Percentiles rank a stretch among this genome's conserved stretches.
phyloP scores from a whole-genome alignment of 192 early-diverging fungal genomes.

The Coemansia sp. region DNA sequence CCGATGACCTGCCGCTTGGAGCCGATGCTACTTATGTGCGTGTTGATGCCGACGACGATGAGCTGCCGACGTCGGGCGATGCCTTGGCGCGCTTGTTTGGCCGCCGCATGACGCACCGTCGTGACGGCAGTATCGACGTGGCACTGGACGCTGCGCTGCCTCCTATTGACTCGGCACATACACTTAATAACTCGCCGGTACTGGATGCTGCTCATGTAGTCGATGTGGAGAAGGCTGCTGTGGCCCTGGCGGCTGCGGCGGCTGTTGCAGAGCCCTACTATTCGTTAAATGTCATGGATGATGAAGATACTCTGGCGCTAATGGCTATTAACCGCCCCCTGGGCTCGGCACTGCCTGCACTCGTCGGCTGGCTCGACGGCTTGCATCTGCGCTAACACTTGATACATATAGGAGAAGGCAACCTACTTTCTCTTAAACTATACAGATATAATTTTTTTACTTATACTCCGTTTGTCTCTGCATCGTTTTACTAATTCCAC shows the following conservation, averaged over 20 bases:
- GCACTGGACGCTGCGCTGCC: conserved; percentile 4
- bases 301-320: not conserved
- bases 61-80: conserved; percentile 4
- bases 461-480: too few relatives aligned
- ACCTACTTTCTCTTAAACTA: not conserved
- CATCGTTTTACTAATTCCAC: too few relatives aligned
- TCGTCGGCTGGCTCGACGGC: conserved; percentile 52
- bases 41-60: not conserved
- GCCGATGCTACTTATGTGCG: not conserved
- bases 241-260: conserved; percentile 5
- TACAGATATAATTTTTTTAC: not conserved
- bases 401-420: conserved; percentile 1
- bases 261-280: conserved; percentile 2
- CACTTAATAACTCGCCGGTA: conserved; percentile 19
- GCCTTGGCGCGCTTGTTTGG: not conserved
- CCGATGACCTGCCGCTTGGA: not conserved
- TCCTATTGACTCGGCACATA: not conserved
- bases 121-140: conserved; percentile 3
- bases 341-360: conserved; percentile 13
- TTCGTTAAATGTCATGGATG: not conserved
- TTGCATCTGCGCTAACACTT: conserved; percentile 31
- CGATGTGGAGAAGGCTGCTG: conserved; percentile 17
- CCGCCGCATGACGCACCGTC: conserved; percentile 4
- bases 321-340: conserved; percentile 23
- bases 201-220: conserved; percentile 6